Evolutionary conservation across 192 early-diverging fungal genomes (phyloP), one percentile per base, ranked within the genome.

Genomic region (Globomyces pollinis-pini): DNA sequence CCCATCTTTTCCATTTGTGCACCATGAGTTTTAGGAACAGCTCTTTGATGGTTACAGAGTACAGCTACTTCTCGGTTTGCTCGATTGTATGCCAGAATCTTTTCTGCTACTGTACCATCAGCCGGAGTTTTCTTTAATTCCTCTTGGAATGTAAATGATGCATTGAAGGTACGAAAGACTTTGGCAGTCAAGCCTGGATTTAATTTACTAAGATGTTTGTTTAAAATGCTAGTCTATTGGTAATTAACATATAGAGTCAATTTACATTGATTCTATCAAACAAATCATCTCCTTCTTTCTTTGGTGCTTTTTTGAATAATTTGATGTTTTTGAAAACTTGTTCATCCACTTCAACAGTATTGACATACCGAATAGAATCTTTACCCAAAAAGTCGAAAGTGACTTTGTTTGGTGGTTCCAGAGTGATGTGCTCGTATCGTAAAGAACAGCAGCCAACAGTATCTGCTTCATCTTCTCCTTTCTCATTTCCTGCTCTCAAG

Each of bases 91-190:
- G 91, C 86, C 0, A 94, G 78, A 1, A 97, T 61, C 71, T 96
- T 97, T 53, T 99, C 94, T 1, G 77, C 72, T 13, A 88, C 57
- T 0, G 86, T 80, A 16, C 86, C 89, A 11, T 84, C 68, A 4
- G 39, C 53, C 1, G 84, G 84, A 12, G 90, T 94, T 59, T 75
- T 65, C 11, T 82, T 51, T 23, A 98, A 75, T 70, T 98, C 84
- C 45, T 89, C 74, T 72, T 96, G 91, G 78, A 96, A 94, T 2
- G 91, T 92, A 58, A 77, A 75, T 13, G 93, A 96, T 5, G 96
- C 96, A 62, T 98, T 98, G 71, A 83, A 96, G 21, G 96, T 98
- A 90, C 96, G 94, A 75, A 98, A 98, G 13, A 98, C 96, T 69
- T 98, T 98, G 43, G 94, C 96, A 3, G 91, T 93, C 45, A 98